Evolutionary conservation across 2,329 filamentous ascomycete species (phyloP).

Genomic region (Exophiala sideris): DNA sequence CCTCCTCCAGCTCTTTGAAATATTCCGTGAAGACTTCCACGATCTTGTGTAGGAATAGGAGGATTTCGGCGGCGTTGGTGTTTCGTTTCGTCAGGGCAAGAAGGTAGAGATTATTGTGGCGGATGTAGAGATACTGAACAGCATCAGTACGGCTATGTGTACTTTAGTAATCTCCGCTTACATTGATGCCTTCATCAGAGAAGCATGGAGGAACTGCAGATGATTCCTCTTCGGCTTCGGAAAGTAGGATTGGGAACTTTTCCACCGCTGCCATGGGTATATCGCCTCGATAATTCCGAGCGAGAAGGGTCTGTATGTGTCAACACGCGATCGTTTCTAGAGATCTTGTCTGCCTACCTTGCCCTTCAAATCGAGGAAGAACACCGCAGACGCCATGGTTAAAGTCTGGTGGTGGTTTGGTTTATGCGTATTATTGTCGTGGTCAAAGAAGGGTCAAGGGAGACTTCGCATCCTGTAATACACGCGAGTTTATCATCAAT

Average conservation of each 20-base stretch:
- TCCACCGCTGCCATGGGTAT: constrained; percentile 99
- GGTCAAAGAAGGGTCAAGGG: background rate
- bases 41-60: constrained; percentile 95
- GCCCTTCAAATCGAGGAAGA: constrained; percentile 99
- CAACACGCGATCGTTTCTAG: constrained; percentile 1
- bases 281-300: constrained; percentile 96
- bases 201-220: constrained; percentile 97
- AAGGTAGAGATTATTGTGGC: constrained; percentile 98
- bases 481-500: too few relatives aligned
- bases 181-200: constrained; percentile 97
- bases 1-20: constrained; percentile 98
- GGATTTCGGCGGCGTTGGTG: constrained; percentile 96
- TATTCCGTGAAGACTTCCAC: constrained; percentile 99
- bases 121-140: constrained; percentile 89
- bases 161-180: constrained; percentile 45
- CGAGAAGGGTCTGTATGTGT: constrained; percentile 76
- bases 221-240: constrained; percentile 98
- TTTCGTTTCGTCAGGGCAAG: constrained; percentile 97
- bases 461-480: background rate
- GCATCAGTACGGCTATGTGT: constrained; percentile 1
- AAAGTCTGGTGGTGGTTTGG: background rate
- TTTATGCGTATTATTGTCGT: background rate
- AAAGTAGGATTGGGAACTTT: constrained; percentile 92
- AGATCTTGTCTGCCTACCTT: constrained; percentile 60
- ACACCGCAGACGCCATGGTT: constrained; percentile 91